Percentiles rank a stretch among this genome's conserved stretches.
Conservation (phyloP, 352 stramenopile genomes). For the Thraustochytrium sp. region DNA sequence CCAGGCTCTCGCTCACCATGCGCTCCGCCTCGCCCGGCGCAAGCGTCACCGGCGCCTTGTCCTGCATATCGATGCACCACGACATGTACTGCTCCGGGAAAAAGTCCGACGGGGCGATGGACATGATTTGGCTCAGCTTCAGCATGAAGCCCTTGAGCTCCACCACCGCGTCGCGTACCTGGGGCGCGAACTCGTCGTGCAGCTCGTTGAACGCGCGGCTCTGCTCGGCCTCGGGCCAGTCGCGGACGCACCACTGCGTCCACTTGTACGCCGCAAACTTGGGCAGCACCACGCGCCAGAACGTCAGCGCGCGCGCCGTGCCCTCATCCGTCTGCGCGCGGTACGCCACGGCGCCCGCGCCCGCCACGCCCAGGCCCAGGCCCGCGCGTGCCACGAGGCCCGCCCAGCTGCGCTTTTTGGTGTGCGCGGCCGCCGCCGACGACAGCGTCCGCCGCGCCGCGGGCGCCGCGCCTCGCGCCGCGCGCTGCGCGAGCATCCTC, state of each 20-base stretch:
- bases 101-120: constrained; percentile 54
- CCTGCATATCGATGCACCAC: constrained; percentile 50
- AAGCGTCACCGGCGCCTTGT: constrained; percentile 51
- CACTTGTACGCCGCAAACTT: constrained; percentile 30
- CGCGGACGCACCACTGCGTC: not conserved
- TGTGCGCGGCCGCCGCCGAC: not conserved
- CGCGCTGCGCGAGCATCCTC: too few relatives aligned
- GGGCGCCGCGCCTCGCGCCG: too few relatives aligned
- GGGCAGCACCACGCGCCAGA: constrained; percentile 23
- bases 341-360: not conserved
- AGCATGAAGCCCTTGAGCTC: constrained; percentile 57
- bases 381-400: not conserved
- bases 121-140: constrained; percentile 54
- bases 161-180: constrained; percentile 52
- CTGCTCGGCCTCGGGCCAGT: constrained; percentile 1
- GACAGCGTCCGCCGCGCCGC: too few relatives aligned
- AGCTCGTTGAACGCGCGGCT: constrained; percentile 16
- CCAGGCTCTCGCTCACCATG: constrained; percentile 51
- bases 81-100: constrained; percentile 53
- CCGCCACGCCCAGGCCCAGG: not conserved
- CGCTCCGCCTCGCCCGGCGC: constrained; percentile 38
- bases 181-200: constrained; percentile 26
- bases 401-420: not conserved
- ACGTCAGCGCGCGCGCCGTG: not conserved
- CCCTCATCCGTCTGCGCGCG: not conserved